Evolutionary conservation across 2,329 filamentous ascomycete genomes (phyloP).

Genomic region (Venturia pyrina): DNA sequence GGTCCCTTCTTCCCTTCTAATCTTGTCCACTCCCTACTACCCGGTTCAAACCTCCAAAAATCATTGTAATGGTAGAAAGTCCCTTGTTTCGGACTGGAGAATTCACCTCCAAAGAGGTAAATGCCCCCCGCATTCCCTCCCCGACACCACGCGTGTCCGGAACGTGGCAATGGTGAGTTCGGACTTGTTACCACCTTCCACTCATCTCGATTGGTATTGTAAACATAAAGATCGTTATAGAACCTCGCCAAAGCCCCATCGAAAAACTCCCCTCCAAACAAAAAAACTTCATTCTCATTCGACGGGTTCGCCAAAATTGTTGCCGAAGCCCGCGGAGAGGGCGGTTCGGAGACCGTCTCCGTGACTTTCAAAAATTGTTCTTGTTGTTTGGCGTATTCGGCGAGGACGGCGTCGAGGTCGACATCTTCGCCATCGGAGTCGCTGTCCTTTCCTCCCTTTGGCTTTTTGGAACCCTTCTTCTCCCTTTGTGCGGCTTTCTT

Average conservation of each 20-base stretch:
- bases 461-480: conserved; percentile 65
- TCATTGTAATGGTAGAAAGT: conserved; percentile 99
- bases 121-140: conserved; percentile 76
- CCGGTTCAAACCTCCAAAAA: conserved; percentile 87
- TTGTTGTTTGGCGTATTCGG: conserved; percentile 83
- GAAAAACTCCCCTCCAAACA: conserved; percentile 94
- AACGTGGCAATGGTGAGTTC: conserved; percentile 82
- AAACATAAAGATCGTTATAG: conserved; percentile 57
- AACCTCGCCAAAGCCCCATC: conserved; percentile 76
- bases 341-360: conserved; percentile 63
- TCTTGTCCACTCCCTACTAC: conserved; percentile 78
- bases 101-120: conserved; percentile 93
- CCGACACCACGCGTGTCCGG: conserved; percentile 89
- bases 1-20: conserved; percentile 73
- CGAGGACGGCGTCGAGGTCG: conserved; percentile 85
- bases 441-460: conserved; percentile 45
- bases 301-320: conserved; percentile 77
- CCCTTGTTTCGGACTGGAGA: conserved; percentile 91
- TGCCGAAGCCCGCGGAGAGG: conserved; percentile 67
- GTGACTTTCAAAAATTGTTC: conserved; percentile 92
- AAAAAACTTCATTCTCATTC: conserved; percentile 75
- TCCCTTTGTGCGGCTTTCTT: conserved; percentile 68
- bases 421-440: conserved; percentile 88
- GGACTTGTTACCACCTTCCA: conserved; percentile 87
- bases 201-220: conserved; percentile 72